Percentiles rank a stretch among this genome's conserved stretches.
Evolutionary conservation across 1,139 yeast species (phyloP).

Genomic region (Debaryomyces fabryi): DNA sequence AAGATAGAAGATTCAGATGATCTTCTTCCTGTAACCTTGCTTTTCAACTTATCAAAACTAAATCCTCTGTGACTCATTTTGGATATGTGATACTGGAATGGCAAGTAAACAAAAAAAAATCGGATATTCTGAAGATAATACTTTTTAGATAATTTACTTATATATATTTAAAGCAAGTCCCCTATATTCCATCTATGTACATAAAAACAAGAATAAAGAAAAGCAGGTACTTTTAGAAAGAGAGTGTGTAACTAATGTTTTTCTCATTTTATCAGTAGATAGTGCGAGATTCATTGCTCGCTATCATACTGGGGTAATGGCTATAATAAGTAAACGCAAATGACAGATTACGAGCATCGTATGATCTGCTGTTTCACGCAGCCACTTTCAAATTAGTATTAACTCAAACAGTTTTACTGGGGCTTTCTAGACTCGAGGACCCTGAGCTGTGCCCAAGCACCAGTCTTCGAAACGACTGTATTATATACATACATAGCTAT

Average conservation of each 20-base stretch:
- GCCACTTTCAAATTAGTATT: neutral
- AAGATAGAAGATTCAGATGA: conserved; percentile 20
- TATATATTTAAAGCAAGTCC: neutral
- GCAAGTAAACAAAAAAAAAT: neutral
- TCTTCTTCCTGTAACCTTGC: conserved; percentile 21
- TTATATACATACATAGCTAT: neutral
- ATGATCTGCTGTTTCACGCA: neutral
- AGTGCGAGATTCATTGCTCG: neutral
- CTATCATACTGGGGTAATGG: neutral
- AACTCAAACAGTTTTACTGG: neutral
- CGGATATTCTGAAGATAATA: neutral
- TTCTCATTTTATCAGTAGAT: neutral
- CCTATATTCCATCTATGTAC: neutral
- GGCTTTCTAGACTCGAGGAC: neutral
- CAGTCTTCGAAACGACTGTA: neutral
- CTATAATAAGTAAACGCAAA: neutral
- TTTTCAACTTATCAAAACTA: conserved; percentile 23
- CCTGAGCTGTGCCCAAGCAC: neutral
- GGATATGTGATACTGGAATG: neutral
- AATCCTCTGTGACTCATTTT: conserved; percentile 19
- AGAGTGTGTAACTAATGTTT: neutral
- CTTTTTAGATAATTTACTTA: neutral
- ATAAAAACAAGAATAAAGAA: neutral
- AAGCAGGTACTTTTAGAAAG: neutral
- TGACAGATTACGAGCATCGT: neutral